phyloP scores from a whole-genome alignment of 257 asterid species.

The Coffea canephora region DNA sequence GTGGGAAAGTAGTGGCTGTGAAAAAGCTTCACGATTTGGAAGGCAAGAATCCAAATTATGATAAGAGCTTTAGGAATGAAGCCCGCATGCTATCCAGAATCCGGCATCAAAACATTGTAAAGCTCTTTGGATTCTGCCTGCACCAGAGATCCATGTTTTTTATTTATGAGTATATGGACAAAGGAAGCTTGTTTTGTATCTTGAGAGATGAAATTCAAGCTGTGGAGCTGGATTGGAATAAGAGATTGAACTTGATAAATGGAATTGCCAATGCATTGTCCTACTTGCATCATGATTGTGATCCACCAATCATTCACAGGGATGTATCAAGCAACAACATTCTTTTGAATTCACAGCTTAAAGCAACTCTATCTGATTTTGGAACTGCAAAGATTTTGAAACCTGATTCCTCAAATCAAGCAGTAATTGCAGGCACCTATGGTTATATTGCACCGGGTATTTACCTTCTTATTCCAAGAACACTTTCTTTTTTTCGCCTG shows the following conservation, averaged over 20 bases:
- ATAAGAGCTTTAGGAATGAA: conserved; percentile 7
- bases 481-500: background rate
- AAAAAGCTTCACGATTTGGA: conserved; percentile 5
- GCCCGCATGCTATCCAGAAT: background rate
- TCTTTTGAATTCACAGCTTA: background rate
- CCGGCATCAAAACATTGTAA: background rate
- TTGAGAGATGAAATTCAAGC: conserved; percentile 1
- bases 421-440: conserved; percentile 1
- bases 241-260: conserved; percentile 6
- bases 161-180: conserved; percentile 3
- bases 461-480: too few species aligned
- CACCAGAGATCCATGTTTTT: background rate
- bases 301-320: conserved; percentile 1
- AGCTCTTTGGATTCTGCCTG: conserved; percentile 2
- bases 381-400: conserved; percentile 5
- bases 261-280: conserved; percentile 8
- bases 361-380: conserved; percentile 6
- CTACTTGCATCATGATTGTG: conserved; percentile 9
- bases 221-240: conserved; percentile 3
- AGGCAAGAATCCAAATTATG: background rate
- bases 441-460: conserved; percentile 15
- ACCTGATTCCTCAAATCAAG: conserved; percentile 1
- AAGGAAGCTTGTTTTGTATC: background rate
- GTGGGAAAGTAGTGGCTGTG: conserved; percentile 1
- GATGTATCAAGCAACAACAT: conserved; percentile 11